Conservation (phyloP, 140 eudicot genomes). For the Senecio squalidus region DNA sequence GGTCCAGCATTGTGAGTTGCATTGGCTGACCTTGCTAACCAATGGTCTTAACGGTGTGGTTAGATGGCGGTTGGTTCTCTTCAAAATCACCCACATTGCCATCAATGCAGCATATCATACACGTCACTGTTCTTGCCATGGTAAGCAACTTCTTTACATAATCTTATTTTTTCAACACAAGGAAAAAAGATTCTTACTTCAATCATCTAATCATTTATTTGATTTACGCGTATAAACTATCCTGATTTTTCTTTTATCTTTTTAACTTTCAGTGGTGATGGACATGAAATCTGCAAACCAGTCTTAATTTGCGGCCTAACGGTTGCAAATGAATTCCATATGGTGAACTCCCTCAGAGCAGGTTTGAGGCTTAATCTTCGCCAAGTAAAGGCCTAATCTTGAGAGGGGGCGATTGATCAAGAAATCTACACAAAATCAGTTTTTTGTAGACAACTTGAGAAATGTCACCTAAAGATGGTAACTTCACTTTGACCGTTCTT, state of each 20-base stretch:
- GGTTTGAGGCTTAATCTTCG: background rate
- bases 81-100: background rate
- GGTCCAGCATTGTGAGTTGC: conserved; percentile 18
- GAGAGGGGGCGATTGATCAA: background rate
- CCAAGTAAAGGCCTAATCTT: background rate
- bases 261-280: conserved; percentile 17
- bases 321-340: conserved; percentile 1
- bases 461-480: background rate
- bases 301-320: conserved; percentile 6
- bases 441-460: background rate
- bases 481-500: background rate
- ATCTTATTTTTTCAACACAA: background rate
- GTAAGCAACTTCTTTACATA: conserved; percentile 5
- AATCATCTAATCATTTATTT: conserved; percentile 9
- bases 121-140: conserved; percentile 16
- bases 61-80: background rate
- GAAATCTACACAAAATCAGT: conserved; percentile 5
- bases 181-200: conserved; percentile 1
- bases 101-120: conserved; percentile 4
- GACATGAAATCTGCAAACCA: background rate
- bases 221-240: conserved; percentile 6
- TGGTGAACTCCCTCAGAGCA: background rate
- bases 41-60: conserved; percentile 7
- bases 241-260: background rate
- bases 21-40: conserved; percentile 13